Percentiles rank a stretch among this genome's conserved stretches.
phyloP scores from a whole-genome alignment of 352 stramenopile genomes.

The Phytophthora cryptogea region DNA sequence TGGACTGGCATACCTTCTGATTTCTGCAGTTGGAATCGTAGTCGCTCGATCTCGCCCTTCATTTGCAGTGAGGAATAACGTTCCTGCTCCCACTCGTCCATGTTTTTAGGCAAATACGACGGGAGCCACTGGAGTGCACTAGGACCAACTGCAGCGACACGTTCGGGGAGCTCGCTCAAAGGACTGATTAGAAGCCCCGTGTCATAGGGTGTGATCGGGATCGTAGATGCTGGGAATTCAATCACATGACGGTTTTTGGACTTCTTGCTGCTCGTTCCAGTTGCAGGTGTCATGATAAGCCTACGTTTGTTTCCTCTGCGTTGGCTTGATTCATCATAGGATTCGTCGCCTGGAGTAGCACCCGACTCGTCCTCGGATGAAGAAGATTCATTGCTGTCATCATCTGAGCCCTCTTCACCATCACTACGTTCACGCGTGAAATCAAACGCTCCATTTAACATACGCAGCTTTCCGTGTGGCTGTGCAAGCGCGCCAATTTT shows the following conservation, averaged over 20 bases:
- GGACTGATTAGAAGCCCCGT: conserved; percentile 70
- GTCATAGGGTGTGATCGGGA: conserved; percentile 71
- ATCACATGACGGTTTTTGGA: conserved; percentile 56
- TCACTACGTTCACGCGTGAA: conserved; percentile 37
- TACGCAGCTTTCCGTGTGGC: conserved; percentile 49
- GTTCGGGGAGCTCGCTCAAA: conserved; percentile 67
- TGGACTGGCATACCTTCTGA: conserved; percentile 53
- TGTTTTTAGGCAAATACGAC: conserved; percentile 68
- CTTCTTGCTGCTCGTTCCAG: conserved; percentile 44
- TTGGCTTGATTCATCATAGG: conserved; percentile 14
- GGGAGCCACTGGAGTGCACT: conserved; percentile 75
- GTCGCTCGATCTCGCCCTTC: conserved; percentile 78
- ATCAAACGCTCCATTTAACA: conserved; percentile 25
- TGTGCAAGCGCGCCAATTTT: conserved; percentile 65
- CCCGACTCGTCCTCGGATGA: conserved; percentile 40
- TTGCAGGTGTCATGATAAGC: conserved; percentile 56
- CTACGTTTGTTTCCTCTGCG: conserved; percentile 61
- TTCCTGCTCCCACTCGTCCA: conserved; percentile 81
- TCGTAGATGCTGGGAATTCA: conserved; percentile 67
- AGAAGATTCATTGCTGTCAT: conserved; percentile 32
- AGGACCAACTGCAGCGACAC: conserved; percentile 66
- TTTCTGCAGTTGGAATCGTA: conserved; percentile 75
- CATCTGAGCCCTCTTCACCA: conserved; percentile 39
- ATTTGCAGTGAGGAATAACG: conserved; percentile 74
- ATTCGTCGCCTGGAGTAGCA: conserved; percentile 21